Percentiles rank a stretch among this genome's conserved stretches.
Evolutionary conservation across 441 rosid species (phyloP).

Genomic region (Populus tomentosa): DNA sequence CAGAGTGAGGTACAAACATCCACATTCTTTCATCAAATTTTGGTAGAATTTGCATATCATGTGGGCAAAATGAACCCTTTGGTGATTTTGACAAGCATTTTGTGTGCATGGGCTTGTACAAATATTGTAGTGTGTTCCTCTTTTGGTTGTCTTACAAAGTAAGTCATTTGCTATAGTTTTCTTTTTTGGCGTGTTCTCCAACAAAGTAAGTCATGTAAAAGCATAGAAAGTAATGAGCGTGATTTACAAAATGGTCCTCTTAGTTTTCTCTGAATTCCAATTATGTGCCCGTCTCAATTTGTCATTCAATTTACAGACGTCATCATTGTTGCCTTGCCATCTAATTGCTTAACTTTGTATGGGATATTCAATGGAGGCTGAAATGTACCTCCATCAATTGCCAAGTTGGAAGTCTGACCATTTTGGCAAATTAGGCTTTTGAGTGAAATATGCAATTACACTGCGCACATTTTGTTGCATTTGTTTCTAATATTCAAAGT

Average conservation of each 20-base stretch:
- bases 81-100: too few species aligned
- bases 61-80: too few species aligned
- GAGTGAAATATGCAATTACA: not conserved
- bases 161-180: too few species aligned
- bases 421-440: not conserved
- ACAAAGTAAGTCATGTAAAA: not conserved
- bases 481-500: not conserved
- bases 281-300: not conserved
- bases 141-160: not conserved
- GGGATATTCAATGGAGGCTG: not conserved
- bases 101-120: not conserved
- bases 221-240: not conserved
- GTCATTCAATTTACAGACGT: not conserved
- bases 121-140: not conserved
- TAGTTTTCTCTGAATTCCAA: not conserved
- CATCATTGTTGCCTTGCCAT: not conserved
- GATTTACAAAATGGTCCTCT: not conserved
- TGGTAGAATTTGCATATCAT: too few species aligned
- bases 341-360: too few species aligned
- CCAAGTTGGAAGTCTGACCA: not conserved
- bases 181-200: not conserved
- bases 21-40: too few species aligned
- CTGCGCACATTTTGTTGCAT: not conserved
- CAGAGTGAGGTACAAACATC: not conserved
- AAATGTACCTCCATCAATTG: not conserved